These are phyloP conservation scores for Niveomyces coronatus DNA, from an alignment of 2,329 filamentous ascomycete genomes.

Conservation along the genomic window DNA sequence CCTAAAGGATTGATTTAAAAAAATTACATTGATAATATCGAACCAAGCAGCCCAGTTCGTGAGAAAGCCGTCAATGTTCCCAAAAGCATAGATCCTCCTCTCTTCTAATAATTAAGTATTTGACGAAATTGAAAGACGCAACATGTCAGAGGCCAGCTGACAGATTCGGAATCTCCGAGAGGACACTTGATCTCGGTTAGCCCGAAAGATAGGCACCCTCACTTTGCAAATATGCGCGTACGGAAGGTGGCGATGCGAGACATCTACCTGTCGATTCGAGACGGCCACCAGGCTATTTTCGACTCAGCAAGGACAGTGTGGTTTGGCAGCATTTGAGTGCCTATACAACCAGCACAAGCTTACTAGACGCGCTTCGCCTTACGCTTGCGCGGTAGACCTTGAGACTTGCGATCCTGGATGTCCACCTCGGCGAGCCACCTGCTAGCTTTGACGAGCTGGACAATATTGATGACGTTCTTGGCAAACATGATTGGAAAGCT, in stretches of 20 bases:
- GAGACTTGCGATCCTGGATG: conserved; percentile 46
- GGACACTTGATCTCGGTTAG: no score
- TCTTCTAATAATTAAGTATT: background rate
- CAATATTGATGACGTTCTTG: conserved; percentile 90
- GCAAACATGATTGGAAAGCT: conserved; percentile 79
- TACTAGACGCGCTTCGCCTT: conserved; percentile 16
- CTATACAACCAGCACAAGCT: background rate
- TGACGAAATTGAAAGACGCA: background rate
- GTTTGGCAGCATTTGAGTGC: background rate
- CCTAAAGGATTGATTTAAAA: background rate
- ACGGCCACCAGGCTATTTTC: background rate
- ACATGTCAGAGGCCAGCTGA: conserved; percentile 7
- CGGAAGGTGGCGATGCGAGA: no score
- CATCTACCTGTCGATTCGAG: no score
- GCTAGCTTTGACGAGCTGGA: conserved; percentile 90
- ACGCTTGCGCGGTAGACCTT: conserved; percentile 40
- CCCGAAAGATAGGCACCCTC: no score
- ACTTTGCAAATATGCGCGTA: no score
- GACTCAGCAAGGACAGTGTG: background rate
- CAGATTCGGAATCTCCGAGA: no score
- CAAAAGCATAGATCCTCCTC: background rate
- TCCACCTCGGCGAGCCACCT: conserved; percentile 92
- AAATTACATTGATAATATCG: background rate
- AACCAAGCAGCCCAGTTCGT: conserved; percentile 3
- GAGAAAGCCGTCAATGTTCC: conserved; percentile 1